A percentile compares a stretch with the other conserved stretches of the same genome.
phyloP scores from a whole-genome alignment of 495 filamentous ascomycete species.

The Clavariopsis aquatica region DNA sequence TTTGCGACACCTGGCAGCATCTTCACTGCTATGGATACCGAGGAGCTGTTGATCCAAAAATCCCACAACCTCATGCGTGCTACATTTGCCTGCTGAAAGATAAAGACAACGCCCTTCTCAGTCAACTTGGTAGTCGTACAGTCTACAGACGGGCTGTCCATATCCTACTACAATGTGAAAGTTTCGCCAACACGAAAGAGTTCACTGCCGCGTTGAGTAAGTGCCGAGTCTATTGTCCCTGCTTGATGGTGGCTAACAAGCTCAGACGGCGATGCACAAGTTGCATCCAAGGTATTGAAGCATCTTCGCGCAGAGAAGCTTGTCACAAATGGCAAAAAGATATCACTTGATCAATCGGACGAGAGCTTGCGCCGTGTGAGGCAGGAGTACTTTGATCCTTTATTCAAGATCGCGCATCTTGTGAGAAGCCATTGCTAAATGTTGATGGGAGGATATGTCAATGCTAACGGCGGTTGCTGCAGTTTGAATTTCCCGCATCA shows the following conservation, averaged over 20 bases:
- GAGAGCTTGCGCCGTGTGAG: constrained; percentile 31
- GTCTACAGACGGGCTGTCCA: constrained; percentile 42
- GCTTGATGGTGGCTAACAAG: constrained; percentile 4
- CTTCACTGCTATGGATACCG: constrained; percentile 53
- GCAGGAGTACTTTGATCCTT: constrained; percentile 45
- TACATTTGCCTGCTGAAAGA: constrained; percentile 53
- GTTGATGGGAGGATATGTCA: neutral
- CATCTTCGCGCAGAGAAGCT: constrained; percentile 42
- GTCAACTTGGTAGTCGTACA: constrained; percentile 45
- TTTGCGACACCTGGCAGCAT: constrained; percentile 54
- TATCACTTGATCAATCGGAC: constrained; percentile 34
- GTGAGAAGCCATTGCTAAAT: constrained; percentile 37
- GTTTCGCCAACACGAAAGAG: constrained; percentile 29
- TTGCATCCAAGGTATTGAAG: constrained; percentile 37
- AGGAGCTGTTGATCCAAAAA: constrained; percentile 37
- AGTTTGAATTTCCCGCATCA: constrained; percentile 1
- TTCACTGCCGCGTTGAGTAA: constrained; percentile 35
- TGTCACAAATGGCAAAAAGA: constrained; percentile 41
- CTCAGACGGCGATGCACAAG: constrained; percentile 45
- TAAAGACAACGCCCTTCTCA: constrained; percentile 41
- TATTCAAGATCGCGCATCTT: constrained; percentile 46
- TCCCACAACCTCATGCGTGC: constrained; percentile 51
- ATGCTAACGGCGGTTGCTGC: neutral
- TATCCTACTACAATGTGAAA: constrained; percentile 29
- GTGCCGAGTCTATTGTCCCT: constrained; percentile 7